Evolutionary conservation across 179 eudicot species (phyloP).

Genomic region (Corrigiola litoralis): DNA sequence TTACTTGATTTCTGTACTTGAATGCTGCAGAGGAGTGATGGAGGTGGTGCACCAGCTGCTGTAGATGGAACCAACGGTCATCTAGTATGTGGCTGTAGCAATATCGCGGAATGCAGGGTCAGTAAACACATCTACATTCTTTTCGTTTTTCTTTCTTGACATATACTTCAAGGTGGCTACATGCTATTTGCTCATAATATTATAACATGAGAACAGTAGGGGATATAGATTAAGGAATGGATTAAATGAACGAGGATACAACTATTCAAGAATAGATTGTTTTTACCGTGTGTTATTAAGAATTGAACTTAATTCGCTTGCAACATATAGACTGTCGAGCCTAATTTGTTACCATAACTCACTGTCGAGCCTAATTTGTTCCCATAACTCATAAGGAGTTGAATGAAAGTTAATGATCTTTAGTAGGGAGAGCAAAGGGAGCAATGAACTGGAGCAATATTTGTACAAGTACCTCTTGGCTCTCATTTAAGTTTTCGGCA

Average conservation of each 20-base stretch:
- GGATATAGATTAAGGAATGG: neutral
- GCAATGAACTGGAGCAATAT: too few relatives aligned
- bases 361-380: too few relatives aligned
- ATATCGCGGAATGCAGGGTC: conserved; percentile 71
- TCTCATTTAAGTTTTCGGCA: neutral
- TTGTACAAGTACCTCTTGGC: too few relatives aligned
- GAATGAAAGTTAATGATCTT: too few relatives aligned
- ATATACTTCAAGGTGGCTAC: neutral
- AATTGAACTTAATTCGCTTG: too few relatives aligned
- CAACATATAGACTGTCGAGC: too few relatives aligned
- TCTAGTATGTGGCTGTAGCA: conserved; percentile 66
- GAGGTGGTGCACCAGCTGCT: conserved; percentile 90
- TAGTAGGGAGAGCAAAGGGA: too few relatives aligned
- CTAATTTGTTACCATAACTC: too few relatives aligned
- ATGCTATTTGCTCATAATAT: neutral
- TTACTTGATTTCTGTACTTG: neutral
- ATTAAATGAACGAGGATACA: neutral
- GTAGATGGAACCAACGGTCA: conserved; percentile 79
- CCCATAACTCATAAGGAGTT: too few relatives aligned
- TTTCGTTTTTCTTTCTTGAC: neutral
- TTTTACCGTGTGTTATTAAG: too few relatives aligned
- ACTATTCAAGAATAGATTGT: too few relatives aligned
- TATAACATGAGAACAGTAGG: neutral
- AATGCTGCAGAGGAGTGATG: conserved; percentile 74
- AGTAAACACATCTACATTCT: conserved; percentile 7